Base-by-base conservation (phyloP, 371 early-diverging fungal species). In the Rhizopus sp. region DNA sequence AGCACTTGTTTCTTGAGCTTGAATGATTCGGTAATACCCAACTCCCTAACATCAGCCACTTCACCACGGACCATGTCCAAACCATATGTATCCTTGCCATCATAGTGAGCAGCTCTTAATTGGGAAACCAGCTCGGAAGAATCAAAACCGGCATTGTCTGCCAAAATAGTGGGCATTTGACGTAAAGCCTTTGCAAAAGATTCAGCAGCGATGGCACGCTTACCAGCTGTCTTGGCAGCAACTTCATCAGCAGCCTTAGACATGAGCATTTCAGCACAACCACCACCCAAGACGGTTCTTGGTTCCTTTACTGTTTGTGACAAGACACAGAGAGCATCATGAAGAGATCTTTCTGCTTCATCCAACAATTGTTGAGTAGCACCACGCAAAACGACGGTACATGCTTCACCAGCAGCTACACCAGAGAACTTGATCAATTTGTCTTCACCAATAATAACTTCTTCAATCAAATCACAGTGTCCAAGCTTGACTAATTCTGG, bases 71-170 rank as follows among this genome's bases (percentile, higher is more conserved):
- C 85, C 93, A 98, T 93, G 66, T 98, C 93, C 53, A 99, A 77
- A 41, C 99, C 99, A 62, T 75, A 76, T 2, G 90, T 88, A n/a
- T 69, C 56, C 48, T 92, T 77, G 10, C 93, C 95, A 37, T 91
- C 91, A 64, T 92, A 88, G 71, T 99, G 99, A 16, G 95, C 89
- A 32, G 96, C 94, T 37, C 95, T 88, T 62, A 99, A 81, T 71
- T 89, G 86, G 58, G 96, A 83, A 10, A 96, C 97, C 39, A 99
- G 76, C 57, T 96, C 96, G 2, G 95, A 88, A 57, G 94, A 91
- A 75, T 99, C 97, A 68, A 94, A 96, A 51, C 99, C 99, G 37
- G 97, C 98, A 72, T 99, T 99, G 69, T 99, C 99, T 29, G 99
- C 95, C 53, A 99, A 80, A 64, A 98, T 99, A 17, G 95, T 94